phyloP scores from a whole-genome alignment of 805 yeast species.

The Sungouiella blattae region DNA sequence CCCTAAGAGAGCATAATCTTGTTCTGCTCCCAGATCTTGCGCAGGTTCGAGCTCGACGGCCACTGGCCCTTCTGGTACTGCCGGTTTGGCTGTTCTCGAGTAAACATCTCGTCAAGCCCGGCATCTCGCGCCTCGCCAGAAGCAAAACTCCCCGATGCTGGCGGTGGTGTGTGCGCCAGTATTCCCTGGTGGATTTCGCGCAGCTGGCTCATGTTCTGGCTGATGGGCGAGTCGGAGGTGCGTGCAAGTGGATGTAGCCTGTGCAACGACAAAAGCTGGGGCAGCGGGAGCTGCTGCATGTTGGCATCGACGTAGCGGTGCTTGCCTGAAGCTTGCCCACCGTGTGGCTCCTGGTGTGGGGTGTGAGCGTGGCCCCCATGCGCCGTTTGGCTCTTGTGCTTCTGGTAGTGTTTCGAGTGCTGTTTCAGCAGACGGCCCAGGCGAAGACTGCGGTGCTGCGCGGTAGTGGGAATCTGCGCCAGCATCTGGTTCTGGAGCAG shows the following conservation, averaged over 20 bases:
- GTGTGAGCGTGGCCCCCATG: too few relatives aligned
- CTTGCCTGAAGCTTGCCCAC: too few relatives aligned
- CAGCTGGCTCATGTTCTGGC: background rate
- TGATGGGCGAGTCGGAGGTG: conserved; percentile 1
- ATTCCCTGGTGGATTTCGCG: background rate
- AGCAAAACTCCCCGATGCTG: background rate
- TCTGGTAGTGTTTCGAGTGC: too few relatives aligned
- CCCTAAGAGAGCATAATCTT: conserved; percentile 12
- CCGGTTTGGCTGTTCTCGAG: conserved; percentile 1
- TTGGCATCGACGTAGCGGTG: background rate
- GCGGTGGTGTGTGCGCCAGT: background rate
- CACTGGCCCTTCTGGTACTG: conserved; percentile 6
- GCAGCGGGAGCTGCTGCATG: conserved; percentile 1
- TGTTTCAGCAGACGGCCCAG: background rate
- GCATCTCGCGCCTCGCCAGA: conserved; percentile 1
- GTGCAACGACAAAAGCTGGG: conserved; percentile 5
- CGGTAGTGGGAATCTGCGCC: background rate
- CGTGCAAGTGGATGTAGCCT: conserved; percentile 4
- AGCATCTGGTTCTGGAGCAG: background rate
- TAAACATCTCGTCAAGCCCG: conserved; percentile 5
- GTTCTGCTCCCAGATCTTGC: conserved; percentile 16
- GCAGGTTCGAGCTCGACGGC: conserved; percentile 10
- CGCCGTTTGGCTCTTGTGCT: too few relatives aligned
- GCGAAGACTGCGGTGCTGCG: background rate
- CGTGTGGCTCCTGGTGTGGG: conserved; percentile 1